Conservation (phyloP, 495 filamentous ascomycete genomes). For the Podospora pseudoanserina region DNA sequence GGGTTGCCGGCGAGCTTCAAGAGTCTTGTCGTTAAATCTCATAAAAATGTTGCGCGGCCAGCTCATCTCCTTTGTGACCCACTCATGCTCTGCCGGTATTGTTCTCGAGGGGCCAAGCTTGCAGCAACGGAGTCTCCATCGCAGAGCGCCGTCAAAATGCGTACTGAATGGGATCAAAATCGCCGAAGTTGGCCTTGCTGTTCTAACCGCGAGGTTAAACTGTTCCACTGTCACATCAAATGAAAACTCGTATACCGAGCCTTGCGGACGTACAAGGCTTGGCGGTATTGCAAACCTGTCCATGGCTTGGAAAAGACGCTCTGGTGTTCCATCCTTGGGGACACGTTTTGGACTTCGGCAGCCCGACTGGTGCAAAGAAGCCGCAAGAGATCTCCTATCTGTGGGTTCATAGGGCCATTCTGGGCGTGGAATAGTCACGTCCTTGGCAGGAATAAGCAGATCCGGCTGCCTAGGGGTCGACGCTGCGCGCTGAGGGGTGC, state of each 20-base stretch:
- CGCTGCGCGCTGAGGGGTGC: constrained; percentile 14
- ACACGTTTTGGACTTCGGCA: constrained; percentile 53
- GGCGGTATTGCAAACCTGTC: constrained; percentile 43
- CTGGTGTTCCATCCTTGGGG: constrained; percentile 24
- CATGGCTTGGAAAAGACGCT: constrained; percentile 48
- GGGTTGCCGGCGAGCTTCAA: constrained; percentile 59
- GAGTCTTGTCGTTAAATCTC: constrained; percentile 56
- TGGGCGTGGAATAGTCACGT: constrained; percentile 14
- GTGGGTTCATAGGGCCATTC: constrained; percentile 39
- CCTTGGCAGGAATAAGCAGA: constrained; percentile 16
- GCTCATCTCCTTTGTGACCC: constrained; percentile 57
- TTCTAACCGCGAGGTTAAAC: constrained; percentile 22
- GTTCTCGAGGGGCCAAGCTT: constrained; percentile 3
- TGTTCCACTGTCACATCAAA: constrained; percentile 37
- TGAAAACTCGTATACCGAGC: constrained; percentile 29
- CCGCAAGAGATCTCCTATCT: constrained; percentile 43
- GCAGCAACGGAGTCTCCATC: constrained; percentile 41
- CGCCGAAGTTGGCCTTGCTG: constrained; percentile 14
- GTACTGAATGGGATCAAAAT: constrained; percentile 28
- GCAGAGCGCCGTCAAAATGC: constrained; percentile 38
- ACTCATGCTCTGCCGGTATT: constrained; percentile 42
- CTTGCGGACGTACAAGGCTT: constrained; percentile 28
- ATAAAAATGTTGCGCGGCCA: constrained; percentile 76
- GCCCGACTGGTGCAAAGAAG: constrained; percentile 56
- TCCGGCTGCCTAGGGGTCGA: background rate